Percentiles rank a stretch among this genome's conserved stretches.
Conservation (phyloP, 352 stramenopile genomes). For the Pythium dissimile region DNA sequence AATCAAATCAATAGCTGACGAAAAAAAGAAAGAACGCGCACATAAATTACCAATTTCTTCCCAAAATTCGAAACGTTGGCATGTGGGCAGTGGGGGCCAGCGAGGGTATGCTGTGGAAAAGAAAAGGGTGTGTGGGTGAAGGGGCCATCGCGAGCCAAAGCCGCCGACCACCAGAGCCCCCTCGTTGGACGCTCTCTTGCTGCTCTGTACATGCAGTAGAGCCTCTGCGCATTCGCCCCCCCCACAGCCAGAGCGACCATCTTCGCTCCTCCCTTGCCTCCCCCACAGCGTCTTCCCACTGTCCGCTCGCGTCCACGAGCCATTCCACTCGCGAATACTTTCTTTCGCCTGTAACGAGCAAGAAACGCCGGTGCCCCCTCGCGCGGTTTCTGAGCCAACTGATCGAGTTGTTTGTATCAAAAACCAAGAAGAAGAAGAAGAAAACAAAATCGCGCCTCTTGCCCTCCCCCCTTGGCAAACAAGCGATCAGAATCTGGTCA, state of each 20-base stretch:
- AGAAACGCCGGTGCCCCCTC: slow-evolving; percentile 11
- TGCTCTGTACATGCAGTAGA: no score
- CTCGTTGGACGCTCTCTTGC: no score
- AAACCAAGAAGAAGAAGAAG: not conserved
- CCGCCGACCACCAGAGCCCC: no score
- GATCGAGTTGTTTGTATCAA: no score
- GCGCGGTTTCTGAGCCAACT: not conserved
- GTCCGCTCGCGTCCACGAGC: no score
- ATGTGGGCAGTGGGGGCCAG: slow-evolving; percentile 5
- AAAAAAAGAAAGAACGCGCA: slow-evolving; percentile 27
- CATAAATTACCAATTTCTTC: slow-evolving; percentile 24
- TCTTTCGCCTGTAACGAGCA: no score
- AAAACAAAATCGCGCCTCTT: not conserved
- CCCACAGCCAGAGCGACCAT: no score
- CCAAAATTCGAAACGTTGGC: slow-evolving; percentile 29
- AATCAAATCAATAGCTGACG: not conserved
- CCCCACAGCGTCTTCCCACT: no score
- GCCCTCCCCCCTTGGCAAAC: not conserved
- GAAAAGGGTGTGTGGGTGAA: not conserved
- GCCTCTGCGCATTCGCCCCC: no score
- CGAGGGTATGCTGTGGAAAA: slow-evolving; percentile 9
- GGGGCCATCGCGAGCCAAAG: no score
- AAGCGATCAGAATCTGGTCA: not conserved
- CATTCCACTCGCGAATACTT: no score
- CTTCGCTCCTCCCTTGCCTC: no score